Evolutionary conservation across 176 grass and related monocot species (phyloP), one percentile per base, ranked within the genome.

Genomic region (Carex parvula): DNA sequence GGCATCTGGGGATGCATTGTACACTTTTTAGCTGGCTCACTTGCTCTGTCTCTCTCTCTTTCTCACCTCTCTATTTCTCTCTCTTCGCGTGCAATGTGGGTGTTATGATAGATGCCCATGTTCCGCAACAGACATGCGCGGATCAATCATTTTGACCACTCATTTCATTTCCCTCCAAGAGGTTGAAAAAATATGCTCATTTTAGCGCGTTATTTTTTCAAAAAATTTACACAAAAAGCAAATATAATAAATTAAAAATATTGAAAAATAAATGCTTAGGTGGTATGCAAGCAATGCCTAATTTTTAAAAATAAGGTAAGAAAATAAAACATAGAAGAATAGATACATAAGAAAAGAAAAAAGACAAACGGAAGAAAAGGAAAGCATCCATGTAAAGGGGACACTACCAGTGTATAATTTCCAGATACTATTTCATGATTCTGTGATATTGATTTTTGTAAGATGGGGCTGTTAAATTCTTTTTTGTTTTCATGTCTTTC

Each of bases 1-100:
- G 81, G 89, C 56, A 90, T 78, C 85, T 93, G 83, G 83, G 88
- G 84, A 93, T 90, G 90, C 84, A 89, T 83, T 86, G 56, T 76
- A 22, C 9, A 86, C 54, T 82, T 85, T 90, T 88, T 85, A 86
- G 74, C 86, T 80, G 86, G 84, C 86, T 84, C 21, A 16, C 42
- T 59, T 79, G 37, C 52, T 56, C 83, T 80, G 88, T 79, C 60
- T 80, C 72, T 63, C 57, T 67, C 74, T 59, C 55, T 76, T 79
- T 29, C 22, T 55, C 85, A 64, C 33, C 72, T 63, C 57, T 67
- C 73, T 54, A 18, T 5, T 30, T 59, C 55, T 77, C 81, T 64
- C 41, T 41, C 55, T 22, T 22, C 81, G 81, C 26, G 67, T 71
- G 62, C 91, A 93, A 69, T 83, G 81, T 83, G 42, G 73, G 48